Conservation (phyloP, 179 eudicot genomes). For the Amaranthus tricolor region DNA sequence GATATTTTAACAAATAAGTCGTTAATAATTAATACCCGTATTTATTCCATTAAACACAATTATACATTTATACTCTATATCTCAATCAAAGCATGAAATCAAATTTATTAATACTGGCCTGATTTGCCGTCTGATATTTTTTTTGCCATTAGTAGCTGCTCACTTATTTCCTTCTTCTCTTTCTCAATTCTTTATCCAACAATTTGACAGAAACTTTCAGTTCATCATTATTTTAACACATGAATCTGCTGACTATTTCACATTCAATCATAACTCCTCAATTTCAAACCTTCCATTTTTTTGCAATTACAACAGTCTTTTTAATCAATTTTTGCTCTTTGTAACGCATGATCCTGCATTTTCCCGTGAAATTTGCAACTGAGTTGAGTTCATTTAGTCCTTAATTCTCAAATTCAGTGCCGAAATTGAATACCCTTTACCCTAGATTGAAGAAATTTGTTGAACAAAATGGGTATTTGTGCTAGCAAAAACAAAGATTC, state of each 20-base stretch:
- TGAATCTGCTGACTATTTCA: conserved; percentile 26
- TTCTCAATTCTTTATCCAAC: neutral
- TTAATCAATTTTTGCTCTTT: neutral
- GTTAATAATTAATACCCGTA: too few species aligned
- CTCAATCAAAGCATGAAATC: neutral
- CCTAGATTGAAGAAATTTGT: neutral
- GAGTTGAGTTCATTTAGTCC: conserved; percentile 1
- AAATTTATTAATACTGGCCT: neutral
- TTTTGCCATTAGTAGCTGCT: neutral
- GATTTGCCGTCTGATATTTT: conserved; percentile 10
- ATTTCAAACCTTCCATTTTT: neutral
- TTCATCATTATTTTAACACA: conserved; percentile 20
- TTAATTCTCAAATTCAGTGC: neutral
- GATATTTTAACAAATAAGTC: too few species aligned
- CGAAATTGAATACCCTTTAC: conserved; percentile 2
- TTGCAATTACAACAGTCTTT: too few species aligned
- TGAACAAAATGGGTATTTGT: conserved; percentile 48
- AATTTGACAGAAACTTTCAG: conserved; percentile 18
- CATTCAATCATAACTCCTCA: conserved; percentile 11
- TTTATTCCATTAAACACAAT: neutral
- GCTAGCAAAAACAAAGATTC: conserved; percentile 38
- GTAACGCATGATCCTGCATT: neutral
- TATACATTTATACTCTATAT: neutral
- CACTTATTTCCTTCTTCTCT: neutral
- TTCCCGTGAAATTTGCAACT: neutral